These are phyloP conservation scores for Geosmithia putterillii DNA, from an alignment of 2,329 filamentous ascomycete species.

Conservation along the genomic window DNA sequence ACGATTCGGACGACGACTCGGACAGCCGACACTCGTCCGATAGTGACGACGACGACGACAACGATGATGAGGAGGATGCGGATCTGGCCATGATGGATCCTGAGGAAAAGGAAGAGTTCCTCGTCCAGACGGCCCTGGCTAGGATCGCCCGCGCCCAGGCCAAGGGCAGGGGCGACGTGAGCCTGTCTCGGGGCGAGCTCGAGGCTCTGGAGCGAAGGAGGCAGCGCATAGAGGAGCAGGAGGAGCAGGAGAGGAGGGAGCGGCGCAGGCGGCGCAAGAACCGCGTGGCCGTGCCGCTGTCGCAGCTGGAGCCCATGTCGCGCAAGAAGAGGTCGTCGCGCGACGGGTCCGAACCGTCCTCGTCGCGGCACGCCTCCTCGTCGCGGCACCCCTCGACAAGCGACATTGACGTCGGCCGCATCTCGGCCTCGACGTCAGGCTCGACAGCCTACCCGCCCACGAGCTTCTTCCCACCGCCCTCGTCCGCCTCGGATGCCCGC, in stretches of 20 bases:
- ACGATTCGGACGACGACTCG: neutral
- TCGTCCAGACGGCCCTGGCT: conserved; percentile 67
- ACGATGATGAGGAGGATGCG: conserved; percentile 17
- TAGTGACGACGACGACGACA: conserved; percentile 3
- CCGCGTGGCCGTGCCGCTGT: conserved; percentile 39
- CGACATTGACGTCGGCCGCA: conserved; percentile 21
- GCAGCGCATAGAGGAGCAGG: conserved; percentile 42
- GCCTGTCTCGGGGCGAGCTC: conserved; percentile 67
- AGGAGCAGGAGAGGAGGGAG: conserved; percentile 11
- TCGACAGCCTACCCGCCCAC: conserved; percentile 28
- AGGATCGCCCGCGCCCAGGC: conserved; percentile 69
- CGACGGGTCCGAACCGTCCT: conserved; percentile 17
- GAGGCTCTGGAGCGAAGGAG: conserved; percentile 62
- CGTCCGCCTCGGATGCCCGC: conserved; percentile 21
- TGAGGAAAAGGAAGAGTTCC: conserved; percentile 57
- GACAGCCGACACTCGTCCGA: conserved; percentile 20
- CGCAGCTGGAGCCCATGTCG: conserved; percentile 32
- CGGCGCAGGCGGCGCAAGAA: conserved; percentile 29
- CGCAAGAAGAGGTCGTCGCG: conserved; percentile 19
- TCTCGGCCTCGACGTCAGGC: neutral
- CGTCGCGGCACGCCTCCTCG: conserved; percentile 6
- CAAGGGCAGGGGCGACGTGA: conserved; percentile 66
- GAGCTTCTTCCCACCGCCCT: conserved; percentile 38
- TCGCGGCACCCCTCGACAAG: conserved; percentile 17
- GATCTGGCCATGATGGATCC: conserved; percentile 41